phyloP scores from a whole-genome alignment of 1,139 yeast species.

The Debaryomyces sp. region DNA sequence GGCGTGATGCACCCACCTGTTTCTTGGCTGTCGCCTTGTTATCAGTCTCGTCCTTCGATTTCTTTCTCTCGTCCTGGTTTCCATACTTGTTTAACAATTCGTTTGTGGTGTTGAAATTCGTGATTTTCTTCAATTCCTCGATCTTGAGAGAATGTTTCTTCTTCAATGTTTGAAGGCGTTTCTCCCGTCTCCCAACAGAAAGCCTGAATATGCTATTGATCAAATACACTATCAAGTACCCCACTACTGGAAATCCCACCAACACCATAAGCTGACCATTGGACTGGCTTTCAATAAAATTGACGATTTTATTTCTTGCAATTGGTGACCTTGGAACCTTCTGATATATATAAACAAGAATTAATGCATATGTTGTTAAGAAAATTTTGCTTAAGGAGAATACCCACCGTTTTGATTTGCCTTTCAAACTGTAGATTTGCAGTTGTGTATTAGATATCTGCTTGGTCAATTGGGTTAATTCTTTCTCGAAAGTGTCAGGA shows the following conservation, averaged over 20 bases:
- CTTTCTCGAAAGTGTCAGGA: constrained; percentile 54
- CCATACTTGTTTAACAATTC: constrained; percentile 70
- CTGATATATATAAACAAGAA: constrained; percentile 29
- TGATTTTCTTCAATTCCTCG: constrained; percentile 73
- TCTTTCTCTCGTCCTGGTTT: constrained; percentile 34
- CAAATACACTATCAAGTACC: constrained; percentile 22
- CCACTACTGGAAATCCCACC: constrained; percentile 32
- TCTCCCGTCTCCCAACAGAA: constrained; percentile 26
- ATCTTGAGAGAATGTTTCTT: constrained; percentile 62
- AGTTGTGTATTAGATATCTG: constrained; percentile 40
- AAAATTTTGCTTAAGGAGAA: constrained; percentile 28
- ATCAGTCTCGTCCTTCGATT: background rate
- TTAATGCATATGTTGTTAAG: constrained; percentile 32
- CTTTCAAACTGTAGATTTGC: constrained; percentile 25
- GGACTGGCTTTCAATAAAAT: constrained; percentile 18
- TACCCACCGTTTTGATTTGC: constrained; percentile 17
- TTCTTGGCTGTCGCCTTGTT: background rate
- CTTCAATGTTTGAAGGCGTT: constrained; percentile 32
- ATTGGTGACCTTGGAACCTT: constrained; percentile 21
- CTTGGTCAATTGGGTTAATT: constrained; percentile 45
- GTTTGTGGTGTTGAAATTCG: constrained; percentile 78
- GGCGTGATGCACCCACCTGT: background rate
- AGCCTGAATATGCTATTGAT: constrained; percentile 26
- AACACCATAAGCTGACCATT: constrained; percentile 20
- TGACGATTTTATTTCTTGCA: constrained; percentile 21